Percentiles rank a stretch among this genome's conserved stretches.
phyloP scores from a whole-genome alignment of 2,329 filamentous ascomycete genomes.

The Talaromyces rugulosus region DNA sequence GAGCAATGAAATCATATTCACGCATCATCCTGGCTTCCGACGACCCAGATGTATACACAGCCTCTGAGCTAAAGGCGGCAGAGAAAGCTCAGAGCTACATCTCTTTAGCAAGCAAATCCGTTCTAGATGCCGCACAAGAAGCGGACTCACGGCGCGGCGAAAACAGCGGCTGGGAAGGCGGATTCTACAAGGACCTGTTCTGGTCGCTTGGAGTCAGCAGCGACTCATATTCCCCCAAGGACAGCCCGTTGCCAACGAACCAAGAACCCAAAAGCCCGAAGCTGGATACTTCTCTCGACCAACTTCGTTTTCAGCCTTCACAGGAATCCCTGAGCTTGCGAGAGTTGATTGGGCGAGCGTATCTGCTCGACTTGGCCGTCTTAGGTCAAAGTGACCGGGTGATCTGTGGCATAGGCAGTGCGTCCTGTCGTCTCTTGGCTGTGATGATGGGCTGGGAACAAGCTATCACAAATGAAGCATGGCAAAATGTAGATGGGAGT shows the following conservation, averaged over 20 bases:
- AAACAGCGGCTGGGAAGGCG: conserved; percentile 80
- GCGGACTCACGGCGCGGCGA: conserved; percentile 48
- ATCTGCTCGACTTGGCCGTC: conserved; percentile 75
- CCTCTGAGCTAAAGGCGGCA: conserved; percentile 55
- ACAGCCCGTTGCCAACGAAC: conserved; percentile 23
- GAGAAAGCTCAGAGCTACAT: conserved; percentile 71
- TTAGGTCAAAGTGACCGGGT: conserved; percentile 65
- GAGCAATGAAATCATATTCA: conserved; percentile 38
- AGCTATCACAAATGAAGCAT: conserved; percentile 56
- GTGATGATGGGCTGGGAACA: conserved; percentile 84
- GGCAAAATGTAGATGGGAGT: conserved; percentile 76
- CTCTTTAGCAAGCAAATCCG: conserved; percentile 70
- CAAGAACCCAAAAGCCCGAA: conserved; percentile 11
- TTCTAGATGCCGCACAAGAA: conserved; percentile 30
- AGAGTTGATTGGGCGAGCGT: conserved; percentile 72
- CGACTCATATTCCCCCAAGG: conserved; percentile 21
- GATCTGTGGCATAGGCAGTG: conserved; percentile 67
- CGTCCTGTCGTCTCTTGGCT: conserved; percentile 65
- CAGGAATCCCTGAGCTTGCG: conserved; percentile 59
- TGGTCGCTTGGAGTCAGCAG: conserved; percentile 61
- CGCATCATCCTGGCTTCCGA: conserved; percentile 68
- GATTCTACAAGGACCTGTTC: conserved; percentile 78
- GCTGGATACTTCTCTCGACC: not conserved
- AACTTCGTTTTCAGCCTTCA: conserved; percentile 22
- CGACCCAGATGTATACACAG: conserved; percentile 69